These are phyloP conservation scores for Chlorella sorokiniana DNA, from an alignment of 139 green algal genomes.

Conservation along the genomic window DNA sequence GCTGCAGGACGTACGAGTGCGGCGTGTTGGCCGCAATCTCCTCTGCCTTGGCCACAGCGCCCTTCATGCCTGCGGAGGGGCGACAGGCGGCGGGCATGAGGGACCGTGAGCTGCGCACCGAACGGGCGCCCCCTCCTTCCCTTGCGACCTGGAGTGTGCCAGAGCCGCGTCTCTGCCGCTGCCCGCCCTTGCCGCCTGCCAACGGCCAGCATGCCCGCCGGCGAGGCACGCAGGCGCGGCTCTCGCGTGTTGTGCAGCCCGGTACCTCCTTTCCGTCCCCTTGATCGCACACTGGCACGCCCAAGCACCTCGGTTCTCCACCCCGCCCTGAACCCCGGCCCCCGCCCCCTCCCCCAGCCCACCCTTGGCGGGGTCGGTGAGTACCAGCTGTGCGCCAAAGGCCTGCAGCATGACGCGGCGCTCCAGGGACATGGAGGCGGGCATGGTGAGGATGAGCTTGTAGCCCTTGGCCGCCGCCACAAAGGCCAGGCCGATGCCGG, in stretches of 20 bases:
- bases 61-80: constrained; percentile 35
- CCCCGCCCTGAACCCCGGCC: background rate
- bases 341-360: background rate
- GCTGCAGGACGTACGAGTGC: constrained; percentile 58
- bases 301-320: background rate
- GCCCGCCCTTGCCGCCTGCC: too few species aligned
- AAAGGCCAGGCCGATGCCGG: constrained; percentile 96
- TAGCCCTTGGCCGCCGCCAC: constrained; percentile 92
- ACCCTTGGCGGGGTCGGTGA: constrained; percentile 85
- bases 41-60: constrained; percentile 70
- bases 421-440: constrained; percentile 97
- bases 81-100: too few species aligned
- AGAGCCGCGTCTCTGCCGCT: too few species aligned
- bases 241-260: too few species aligned
- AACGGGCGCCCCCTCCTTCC: too few species aligned
- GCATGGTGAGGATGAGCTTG: constrained; percentile 99
- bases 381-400: constrained; percentile 78
- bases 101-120: background rate
- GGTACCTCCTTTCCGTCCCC: too few species aligned
- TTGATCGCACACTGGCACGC: background rate
- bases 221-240: too few species aligned
- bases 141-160: too few species aligned
- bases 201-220: too few species aligned
- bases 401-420: constrained; percentile 90
- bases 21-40: constrained; percentile 79